Percentiles rank a stretch among this genome's conserved stretches.
Evolutionary conservation across 2,329 filamentous ascomycete genomes (phyloP).

Genomic region (Scedosporium dehoogii): DNA sequence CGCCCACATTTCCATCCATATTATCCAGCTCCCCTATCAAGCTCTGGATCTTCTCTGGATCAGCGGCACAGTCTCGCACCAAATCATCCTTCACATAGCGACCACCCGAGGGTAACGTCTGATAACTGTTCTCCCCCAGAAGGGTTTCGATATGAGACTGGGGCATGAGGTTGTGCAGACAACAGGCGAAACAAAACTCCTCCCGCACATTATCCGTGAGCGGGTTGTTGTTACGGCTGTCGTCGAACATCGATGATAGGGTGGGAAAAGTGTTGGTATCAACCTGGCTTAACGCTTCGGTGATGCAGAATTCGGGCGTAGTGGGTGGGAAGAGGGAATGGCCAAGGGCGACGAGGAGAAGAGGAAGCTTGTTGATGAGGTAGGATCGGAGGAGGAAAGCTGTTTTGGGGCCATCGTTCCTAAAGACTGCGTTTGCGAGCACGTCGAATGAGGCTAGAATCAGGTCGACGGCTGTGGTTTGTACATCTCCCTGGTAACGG

Average conservation of each 20-base stretch:
- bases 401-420: conserved; percentile 41
- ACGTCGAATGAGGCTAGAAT: conserved; percentile 85
- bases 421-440: conserved; percentile 75
- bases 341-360: conserved; percentile 42
- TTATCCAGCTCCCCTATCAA: conserved; percentile 76
- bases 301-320: conserved; percentile 59
- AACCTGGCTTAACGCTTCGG: conserved; percentile 66
- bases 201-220: conserved; percentile 50
- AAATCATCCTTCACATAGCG: conserved; percentile 71
- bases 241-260: conserved; percentile 48
- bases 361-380: conserved; percentile 58
- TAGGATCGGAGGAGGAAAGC: conserved; percentile 78
- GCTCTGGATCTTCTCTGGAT: conserved; percentile 64
- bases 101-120: conserved; percentile 62
- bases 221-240: conserved; percentile 45
- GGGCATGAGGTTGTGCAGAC: conserved; percentile 74
- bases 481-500: conserved; percentile 75
- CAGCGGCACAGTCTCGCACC: conserved; percentile 65
- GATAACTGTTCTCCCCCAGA: conserved; percentile 75
- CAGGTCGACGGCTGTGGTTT: conserved; percentile 69
- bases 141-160: conserved; percentile 69
- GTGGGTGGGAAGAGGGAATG: conserved; percentile 65
- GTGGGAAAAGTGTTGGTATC: conserved; percentile 68
- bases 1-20: conserved; percentile 85
- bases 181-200: conserved; percentile 84